Evolutionary conservation across 169 alveolate species (phyloP), one percentile per base, ranked within the genome.

Genomic region (Neospora caninum): DNA sequence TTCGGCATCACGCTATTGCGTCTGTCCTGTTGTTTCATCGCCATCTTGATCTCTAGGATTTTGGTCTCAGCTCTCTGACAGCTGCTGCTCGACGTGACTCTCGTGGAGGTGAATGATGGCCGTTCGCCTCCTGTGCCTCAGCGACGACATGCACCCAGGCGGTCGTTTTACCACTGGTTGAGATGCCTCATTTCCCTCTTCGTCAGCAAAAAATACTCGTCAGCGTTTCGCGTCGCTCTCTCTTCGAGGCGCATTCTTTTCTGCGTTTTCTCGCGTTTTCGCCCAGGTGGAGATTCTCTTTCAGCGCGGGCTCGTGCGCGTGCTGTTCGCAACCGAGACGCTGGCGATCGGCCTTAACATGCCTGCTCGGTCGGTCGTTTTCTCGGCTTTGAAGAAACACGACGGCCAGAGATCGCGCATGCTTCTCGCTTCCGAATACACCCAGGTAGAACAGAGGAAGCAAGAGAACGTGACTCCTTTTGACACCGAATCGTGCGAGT

Each of bases 321-420:
- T 99, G 18, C 95, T 99, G 64, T 99, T 99, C 95, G 99, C 99
- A 0, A 99, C 99, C 1, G 99, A 99, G 93, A 99, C 99, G 7
- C 98, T 99, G 96, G 99, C 99, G 53, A 99, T 99, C 99, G 99
- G 99, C 9, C 98, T 99, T 49, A 99, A 99, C 96, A 99, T 99
- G 99, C 99, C 99, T 18, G 99, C 99, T 0, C 97, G 99, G 34
- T 64, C 93, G 0, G 95, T 95, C 43, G 98, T 99, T 38, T 99
- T 99, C 96, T 96, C 99, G 73, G 97, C 98, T 36, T 95, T 99
- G 29, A 96, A 97, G 94, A 99, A 99, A 94, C 99, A 96, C 93
- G 99, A 98, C 95, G 99, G 99, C 69, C 93, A 96, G 80, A 95
- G 97, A 53, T 93, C 96, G 42, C 97, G 99, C 73, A 96, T 97